Percentiles rank a stretch among this genome's conserved stretches.
These are phyloP conservation scores for Chlamydomonas reinhardtii DNA, from an alignment of 163 green algal genomes.

Conservation along the genomic window DNA sequence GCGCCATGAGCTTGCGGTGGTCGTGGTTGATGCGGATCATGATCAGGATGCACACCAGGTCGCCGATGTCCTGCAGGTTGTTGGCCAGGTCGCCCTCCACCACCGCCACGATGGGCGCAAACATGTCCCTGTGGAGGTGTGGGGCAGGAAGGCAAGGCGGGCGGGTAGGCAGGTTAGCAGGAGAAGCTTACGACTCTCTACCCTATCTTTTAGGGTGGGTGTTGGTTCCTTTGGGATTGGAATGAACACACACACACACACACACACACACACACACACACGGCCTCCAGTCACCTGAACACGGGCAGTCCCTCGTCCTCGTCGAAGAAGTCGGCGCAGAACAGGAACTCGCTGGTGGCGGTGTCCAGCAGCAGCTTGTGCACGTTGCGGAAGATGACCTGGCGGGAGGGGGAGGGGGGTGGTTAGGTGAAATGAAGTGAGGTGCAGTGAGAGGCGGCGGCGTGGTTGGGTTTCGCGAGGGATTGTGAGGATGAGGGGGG, in stretches of 20 bases:
- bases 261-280: too few species aligned
- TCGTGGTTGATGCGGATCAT: slow-evolving; percentile 94
- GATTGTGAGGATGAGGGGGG: too few species aligned
- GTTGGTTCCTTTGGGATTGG: too few species aligned
- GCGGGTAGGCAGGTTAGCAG: too few species aligned
- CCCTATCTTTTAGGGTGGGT: too few species aligned
- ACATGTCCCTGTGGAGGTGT: slow-evolving; percentile 67
- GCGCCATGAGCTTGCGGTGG: slow-evolving; percentile 88
- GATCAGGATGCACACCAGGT: slow-evolving; percentile 92
- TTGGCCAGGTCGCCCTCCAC: slow-evolving; percentile 82
- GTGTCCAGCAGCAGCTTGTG: slow-evolving; percentile 98
- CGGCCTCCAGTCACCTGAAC: too few species aligned
- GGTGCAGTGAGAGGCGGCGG: background rate
- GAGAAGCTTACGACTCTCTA: too few species aligned
- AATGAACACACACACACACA: too few species aligned
- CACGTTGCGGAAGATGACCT: slow-evolving; percentile 90
- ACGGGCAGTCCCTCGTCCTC: slow-evolving; percentile 72
- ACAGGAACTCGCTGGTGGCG: slow-evolving; percentile 93
- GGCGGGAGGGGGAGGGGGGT: background rate
- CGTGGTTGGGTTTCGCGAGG: background rate
- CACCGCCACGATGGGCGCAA: slow-evolving; percentile 82
- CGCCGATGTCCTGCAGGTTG: slow-evolving; percentile 76
- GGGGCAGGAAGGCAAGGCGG: too few species aligned
- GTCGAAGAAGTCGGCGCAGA: slow-evolving; percentile 95
- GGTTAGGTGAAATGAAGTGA: background rate